These are phyloP conservation scores for Ceratobasidium sp. DNA, from an alignment of 1,284 basidiomycete genomes.

Conservation along the genomic window DNA sequence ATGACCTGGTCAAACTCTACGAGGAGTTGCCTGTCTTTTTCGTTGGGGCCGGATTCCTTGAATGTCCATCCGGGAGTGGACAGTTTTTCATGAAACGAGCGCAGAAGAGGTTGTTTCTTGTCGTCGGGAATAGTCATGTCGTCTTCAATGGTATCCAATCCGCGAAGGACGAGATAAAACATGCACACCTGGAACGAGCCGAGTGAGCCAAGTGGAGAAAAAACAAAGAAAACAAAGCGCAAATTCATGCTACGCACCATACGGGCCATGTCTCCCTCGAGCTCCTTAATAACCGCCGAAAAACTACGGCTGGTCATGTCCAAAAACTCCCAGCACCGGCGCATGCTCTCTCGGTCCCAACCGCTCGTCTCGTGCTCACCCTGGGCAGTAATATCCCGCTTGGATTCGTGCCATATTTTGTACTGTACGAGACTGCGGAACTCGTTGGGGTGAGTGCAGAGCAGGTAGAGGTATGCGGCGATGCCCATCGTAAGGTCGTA, in stretches of 20 bases:
- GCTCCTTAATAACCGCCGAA: conserved; percentile 92
- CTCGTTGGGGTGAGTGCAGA: conserved; percentile 77
- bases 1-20: conserved; percentile 87
- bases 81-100: conserved; percentile 83
- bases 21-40: conserved; percentile 89
- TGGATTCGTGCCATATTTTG: conserved; percentile 77
- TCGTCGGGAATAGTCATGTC: conserved; percentile 95
- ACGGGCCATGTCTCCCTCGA: conserved; percentile 93
- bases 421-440: conserved; percentile 80
- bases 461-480: conserved; percentile 55
- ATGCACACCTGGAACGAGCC: conserved; percentile 75
- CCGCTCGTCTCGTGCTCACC: conserved; percentile 76
- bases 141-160: conserved; percentile 95
- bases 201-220: conserved; percentile 1
- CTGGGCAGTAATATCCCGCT: conserved; percentile 77
- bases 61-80: conserved; percentile 90
- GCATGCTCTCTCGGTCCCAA: conserved; percentile 86
- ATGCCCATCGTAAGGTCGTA: conserved; percentile 40
- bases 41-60: conserved; percentile 79
- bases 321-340: conserved; percentile 88
- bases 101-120: conserved; percentile 85
- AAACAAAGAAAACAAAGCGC: background rate
- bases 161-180: conserved; percentile 94
- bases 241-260: conserved; percentile 66
- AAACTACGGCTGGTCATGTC: conserved; percentile 92